Conservation (phyloP, 2,329 filamentous ascomycete species). For the Aspergillus amoenus region DNA sequence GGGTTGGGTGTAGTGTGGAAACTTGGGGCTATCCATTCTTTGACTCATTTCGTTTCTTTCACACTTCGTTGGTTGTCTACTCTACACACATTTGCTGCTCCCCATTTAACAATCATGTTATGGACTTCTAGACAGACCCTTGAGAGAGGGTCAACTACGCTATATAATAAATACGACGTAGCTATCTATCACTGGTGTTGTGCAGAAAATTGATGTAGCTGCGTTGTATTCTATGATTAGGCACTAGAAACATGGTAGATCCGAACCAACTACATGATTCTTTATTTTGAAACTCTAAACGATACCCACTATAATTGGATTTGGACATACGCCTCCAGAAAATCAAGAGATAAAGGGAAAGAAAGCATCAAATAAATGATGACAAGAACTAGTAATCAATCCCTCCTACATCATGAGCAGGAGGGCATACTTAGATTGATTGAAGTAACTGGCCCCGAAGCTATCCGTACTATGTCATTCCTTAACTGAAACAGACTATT, state of each 20-base stretch:
- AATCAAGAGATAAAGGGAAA: neutral
- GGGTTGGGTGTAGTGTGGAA: constrained; percentile 8
- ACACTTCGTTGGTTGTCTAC: neutral
- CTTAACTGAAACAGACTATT: neutral
- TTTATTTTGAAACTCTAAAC: neutral
- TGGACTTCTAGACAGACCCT: neutral
- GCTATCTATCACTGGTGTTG: neutral
- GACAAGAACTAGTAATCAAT: neutral
- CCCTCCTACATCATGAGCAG: neutral
- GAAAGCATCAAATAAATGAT: neutral
- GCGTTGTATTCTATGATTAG: neutral
- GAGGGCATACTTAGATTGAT: neutral
- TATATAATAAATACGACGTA: neutral
- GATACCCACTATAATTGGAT: too few species aligned
- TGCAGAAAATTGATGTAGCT: neutral
- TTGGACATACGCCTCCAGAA: neutral
- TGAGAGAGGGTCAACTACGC: neutral
- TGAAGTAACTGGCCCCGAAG: neutral
- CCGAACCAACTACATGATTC: neutral
- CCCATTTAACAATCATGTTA: neutral
- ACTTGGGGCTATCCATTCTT: constrained; percentile 8
- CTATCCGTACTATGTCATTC: neutral
- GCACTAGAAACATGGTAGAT: neutral
- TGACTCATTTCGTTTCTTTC: neutral
- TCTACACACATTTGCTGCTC: neutral